Percentiles rank a stretch among this genome's conserved stretches.
Evolutionary conservation across 2,329 filamentous ascomycete genomes (phyloP).

Genomic region (Pseudogymnoascus sp.): DNA sequence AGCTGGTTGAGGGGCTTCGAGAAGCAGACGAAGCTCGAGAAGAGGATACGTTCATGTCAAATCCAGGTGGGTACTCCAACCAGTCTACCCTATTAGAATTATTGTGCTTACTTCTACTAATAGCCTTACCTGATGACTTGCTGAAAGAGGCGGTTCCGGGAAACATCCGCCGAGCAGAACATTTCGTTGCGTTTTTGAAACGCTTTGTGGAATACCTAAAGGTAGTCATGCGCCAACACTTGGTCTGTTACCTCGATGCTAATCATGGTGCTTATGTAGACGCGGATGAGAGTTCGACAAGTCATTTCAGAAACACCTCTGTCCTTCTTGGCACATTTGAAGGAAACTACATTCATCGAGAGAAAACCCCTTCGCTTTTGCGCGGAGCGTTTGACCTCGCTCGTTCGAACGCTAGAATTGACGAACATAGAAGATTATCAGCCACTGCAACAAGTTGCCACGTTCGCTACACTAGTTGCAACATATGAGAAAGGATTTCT

Average conservation of each 20-base stretch:
- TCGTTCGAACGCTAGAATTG: slow-evolving; percentile 89
- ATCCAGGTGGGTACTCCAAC: slow-evolving; percentile 45
- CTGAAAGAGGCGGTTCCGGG: slow-evolving; percentile 93
- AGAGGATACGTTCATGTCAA: slow-evolving; percentile 95
- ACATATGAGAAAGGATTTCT: slow-evolving; percentile 97
- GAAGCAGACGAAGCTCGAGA: slow-evolving; percentile 83
- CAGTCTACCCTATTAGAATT: background rate
- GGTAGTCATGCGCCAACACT: slow-evolving; percentile 29
- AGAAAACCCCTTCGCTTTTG: slow-evolving; percentile 92
- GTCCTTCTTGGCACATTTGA: slow-evolving; percentile 86
- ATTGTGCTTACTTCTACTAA: background rate
- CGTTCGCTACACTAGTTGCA: slow-evolving; percentile 89
- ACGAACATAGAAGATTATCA: slow-evolving; percentile 98
- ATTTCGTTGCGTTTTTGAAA: slow-evolving; percentile 91
- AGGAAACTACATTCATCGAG: slow-evolving; percentile 95
- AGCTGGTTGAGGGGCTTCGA: slow-evolving; percentile 83
- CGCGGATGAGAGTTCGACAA: slow-evolving; percentile 94
- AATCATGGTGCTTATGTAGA: slow-evolving; percentile 40
- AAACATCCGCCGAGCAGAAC: slow-evolving; percentile 90
- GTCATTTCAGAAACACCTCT: slow-evolving; percentile 95
- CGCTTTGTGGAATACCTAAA: slow-evolving; percentile 96
- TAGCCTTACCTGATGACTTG: slow-evolving; percentile 80
- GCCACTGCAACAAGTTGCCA: slow-evolving; percentile 92
- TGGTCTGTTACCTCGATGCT: background rate
- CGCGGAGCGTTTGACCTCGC: slow-evolving; percentile 84